Percentiles rank a stretch among this genome's conserved stretches.
Conservation (phyloP, 257 asterid genomes). For the Ophiorrhiza pumila region DNA sequence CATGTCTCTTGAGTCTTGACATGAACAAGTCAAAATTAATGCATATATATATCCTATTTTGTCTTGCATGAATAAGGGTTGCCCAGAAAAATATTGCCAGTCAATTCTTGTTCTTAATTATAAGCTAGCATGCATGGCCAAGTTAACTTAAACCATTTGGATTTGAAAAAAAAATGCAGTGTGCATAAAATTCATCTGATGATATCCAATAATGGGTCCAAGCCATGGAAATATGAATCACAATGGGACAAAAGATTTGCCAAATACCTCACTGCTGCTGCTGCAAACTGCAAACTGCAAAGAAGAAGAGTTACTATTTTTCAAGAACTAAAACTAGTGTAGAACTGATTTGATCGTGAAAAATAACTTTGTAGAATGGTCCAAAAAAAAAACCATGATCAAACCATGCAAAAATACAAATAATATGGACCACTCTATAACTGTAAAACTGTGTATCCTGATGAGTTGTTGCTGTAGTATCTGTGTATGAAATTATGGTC, state of each 20-base stretch:
- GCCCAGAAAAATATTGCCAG: not conserved
- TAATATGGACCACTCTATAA: constrained; percentile 11
- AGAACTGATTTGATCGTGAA: not conserved
- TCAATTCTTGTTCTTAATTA: constrained; percentile 6
- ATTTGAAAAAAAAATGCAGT: not conserved
- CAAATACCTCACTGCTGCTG: too few species aligned
- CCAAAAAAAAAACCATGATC: constrained; percentile 13
- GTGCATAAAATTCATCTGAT: not conserved
- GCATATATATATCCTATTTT: not conserved
- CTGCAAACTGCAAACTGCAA: not conserved
- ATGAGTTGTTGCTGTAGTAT: not conserved
- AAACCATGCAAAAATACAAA: not conserved
- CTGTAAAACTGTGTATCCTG: not conserved
- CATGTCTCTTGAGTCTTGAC: too few species aligned
- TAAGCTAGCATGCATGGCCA: not conserved
- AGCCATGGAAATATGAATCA: constrained; percentile 1
- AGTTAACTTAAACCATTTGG: not conserved
- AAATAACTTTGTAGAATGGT: constrained; percentile 12
- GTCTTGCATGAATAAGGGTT: not conserved
- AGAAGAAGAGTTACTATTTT: not conserved
- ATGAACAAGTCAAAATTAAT: not conserved
- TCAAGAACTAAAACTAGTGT: not conserved
- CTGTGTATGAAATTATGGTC: not conserved
- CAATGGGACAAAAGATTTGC: constrained; percentile 3
- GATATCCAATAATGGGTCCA: not conserved